These are phyloP conservation scores for Aspergillus sojae DNA, from an alignment of 2,329 filamentous ascomycete species.

Conservation along the genomic window DNA sequence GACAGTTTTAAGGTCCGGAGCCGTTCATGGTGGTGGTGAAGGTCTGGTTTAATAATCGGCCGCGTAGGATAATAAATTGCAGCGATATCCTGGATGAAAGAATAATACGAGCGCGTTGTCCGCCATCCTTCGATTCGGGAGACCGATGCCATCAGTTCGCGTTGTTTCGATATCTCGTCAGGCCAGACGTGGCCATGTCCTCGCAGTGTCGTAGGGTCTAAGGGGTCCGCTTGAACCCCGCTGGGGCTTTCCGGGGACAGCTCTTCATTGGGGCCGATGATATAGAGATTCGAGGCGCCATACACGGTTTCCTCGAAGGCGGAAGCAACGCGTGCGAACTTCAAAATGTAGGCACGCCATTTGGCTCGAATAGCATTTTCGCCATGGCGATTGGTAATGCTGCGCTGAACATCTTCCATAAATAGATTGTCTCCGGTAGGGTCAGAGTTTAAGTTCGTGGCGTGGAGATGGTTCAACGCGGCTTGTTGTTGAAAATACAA, in stretches of 20 bases:
- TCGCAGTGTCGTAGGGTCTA: slow-evolving; percentile 58
- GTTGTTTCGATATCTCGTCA: slow-evolving; percentile 76
- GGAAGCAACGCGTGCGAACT: slow-evolving; percentile 88
- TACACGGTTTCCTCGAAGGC: slow-evolving; percentile 96
- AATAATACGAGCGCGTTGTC: slow-evolving; percentile 92
- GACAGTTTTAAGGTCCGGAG: slow-evolving; percentile 79
- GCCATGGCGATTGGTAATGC: slow-evolving; percentile 82
- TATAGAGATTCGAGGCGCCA: slow-evolving; percentile 82
- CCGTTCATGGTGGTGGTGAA: slow-evolving; percentile 91
- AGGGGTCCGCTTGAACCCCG: slow-evolving; percentile 36
- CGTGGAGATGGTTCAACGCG: slow-evolving; percentile 27
- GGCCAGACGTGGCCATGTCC: slow-evolving; percentile 97
- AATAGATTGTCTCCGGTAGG: slow-evolving; percentile 85
- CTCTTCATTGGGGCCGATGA: slow-evolving; percentile 73
- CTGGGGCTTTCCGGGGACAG: slow-evolving; percentile 55
- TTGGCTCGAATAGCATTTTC: slow-evolving; percentile 89
- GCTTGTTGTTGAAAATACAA: slow-evolving; percentile 81
- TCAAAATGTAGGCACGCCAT: slow-evolving; percentile 92
- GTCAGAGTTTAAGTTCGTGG: slow-evolving; percentile 53
- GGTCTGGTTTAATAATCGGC: slow-evolving; percentile 58
- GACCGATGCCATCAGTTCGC: slow-evolving; percentile 87
- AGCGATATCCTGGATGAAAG: slow-evolving; percentile 76
- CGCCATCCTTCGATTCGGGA: slow-evolving; percentile 96
- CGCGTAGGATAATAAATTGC: slow-evolving; percentile 41
- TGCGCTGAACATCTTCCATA: slow-evolving; percentile 81